A percentile compares a stretch with the other conserved stretches of the same genome.
These are phyloP conservation scores for Capillidium rhysosporum DNA, from an alignment of 371 early-diverging fungal genomes.

Conservation along the genomic window DNA sequence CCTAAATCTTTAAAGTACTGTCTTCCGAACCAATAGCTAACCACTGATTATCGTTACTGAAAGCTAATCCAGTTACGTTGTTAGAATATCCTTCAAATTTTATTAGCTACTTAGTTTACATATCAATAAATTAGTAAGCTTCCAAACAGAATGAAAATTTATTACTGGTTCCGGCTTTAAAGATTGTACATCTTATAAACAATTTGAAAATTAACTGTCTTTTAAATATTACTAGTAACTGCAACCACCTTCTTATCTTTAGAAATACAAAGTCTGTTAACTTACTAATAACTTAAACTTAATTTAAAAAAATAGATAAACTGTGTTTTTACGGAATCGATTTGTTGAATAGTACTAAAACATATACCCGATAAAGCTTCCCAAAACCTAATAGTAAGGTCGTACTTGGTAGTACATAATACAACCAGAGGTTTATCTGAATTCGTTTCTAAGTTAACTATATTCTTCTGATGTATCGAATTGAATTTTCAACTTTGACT, in stretches of 20 bases:
- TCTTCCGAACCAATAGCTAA: constrained; percentile 89
- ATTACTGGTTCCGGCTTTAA: constrained; percentile 55
- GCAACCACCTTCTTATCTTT: constrained; percentile 84
- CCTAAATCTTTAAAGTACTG: constrained; percentile 82
- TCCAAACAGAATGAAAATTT: too few relatives aligned
- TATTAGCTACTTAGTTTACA: constrained; percentile 20
- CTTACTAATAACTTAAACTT: constrained; percentile 44
- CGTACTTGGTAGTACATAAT: constrained; percentile 86
- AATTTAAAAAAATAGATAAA: too few relatives aligned
- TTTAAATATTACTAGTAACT: constrained; percentile 51
- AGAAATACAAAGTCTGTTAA: constrained; percentile 80
- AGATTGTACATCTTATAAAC: constrained; percentile 67
- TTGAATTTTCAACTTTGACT: too few relatives aligned
- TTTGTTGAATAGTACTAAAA: constrained; percentile 80
- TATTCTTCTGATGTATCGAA: too few relatives aligned
- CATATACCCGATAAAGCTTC: constrained; percentile 89
- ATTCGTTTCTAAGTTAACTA: too few relatives aligned
- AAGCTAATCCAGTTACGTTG: constrained; percentile 85
- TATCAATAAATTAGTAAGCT: not conserved
- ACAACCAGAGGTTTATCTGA: constrained; percentile 51
- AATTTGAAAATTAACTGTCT: constrained; percentile 6
- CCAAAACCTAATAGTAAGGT: constrained; percentile 95
- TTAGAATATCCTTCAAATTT: constrained; percentile 74
- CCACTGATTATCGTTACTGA: constrained; percentile 80
- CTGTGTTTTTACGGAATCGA: constrained; percentile 53